phyloP scores from a whole-genome alignment of 2,329 filamentous ascomycete species.

The Microdochium paspali region DNA sequence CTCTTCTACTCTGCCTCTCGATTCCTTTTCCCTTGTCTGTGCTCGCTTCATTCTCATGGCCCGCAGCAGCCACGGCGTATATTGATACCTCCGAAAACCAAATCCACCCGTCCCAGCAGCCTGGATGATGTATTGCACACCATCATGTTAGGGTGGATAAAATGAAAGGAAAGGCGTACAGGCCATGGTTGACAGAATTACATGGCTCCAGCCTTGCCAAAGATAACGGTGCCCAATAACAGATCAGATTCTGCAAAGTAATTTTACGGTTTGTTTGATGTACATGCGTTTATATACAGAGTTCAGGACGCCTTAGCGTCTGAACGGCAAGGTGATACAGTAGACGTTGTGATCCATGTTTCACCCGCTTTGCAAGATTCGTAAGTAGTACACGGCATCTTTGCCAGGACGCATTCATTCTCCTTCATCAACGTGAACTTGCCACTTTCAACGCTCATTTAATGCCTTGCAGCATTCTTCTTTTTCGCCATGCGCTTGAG shows the following conservation, averaged over 20 bases:
- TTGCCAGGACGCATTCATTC: no score
- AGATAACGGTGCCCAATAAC: no score
- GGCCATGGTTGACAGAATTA: neutral
- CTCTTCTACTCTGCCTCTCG: neutral
- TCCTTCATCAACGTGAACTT: no score
- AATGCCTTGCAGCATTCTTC: neutral
- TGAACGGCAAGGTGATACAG: no score
- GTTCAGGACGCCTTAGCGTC: neutral
- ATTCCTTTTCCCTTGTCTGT: no score
- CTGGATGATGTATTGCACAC: neutral
- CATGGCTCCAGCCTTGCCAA: no score
- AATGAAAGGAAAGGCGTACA: neutral
- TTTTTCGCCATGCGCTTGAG: slow-evolving; percentile 2
- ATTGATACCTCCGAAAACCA: neutral
- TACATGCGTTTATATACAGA: neutral
- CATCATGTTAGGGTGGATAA: neutral
- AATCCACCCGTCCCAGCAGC: neutral
- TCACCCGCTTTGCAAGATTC: no score
- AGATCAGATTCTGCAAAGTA: no score
- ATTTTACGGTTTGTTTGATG: neutral
- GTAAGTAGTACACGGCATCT: no score
- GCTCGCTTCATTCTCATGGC: neutral
- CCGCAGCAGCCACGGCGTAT: neutral
- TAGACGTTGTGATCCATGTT: no score
- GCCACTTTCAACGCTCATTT: no score